Percentiles rank a stretch among this genome's conserved stretches.
Evolutionary conservation across 208 protist species (phyloP).

Genomic region (Leishmania lainsoni): DNA sequence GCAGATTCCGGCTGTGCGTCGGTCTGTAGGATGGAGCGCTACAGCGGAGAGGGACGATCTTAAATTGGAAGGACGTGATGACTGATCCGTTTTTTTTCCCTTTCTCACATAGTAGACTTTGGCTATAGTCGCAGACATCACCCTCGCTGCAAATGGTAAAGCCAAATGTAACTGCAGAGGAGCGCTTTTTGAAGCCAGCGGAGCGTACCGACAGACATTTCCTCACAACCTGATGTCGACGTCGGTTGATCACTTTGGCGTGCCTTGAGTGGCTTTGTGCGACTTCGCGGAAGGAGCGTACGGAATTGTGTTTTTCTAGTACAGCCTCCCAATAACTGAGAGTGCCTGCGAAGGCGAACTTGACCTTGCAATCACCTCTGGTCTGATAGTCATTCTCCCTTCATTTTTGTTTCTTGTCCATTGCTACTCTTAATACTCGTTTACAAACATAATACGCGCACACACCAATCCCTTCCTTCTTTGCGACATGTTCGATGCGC

Average conservation of each 20-base stretch:
- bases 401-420: neutral
- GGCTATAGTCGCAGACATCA: neutral
- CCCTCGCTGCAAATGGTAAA: too few species aligned
- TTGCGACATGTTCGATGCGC: too few species aligned
- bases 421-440: neutral
- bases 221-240: neutral
- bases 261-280: neutral
- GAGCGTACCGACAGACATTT: neutral
- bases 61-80: neutral
- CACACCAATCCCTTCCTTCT: neutral
- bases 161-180: neutral
- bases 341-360: neutral
- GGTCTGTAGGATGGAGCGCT: neutral
- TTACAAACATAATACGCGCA: neutral
- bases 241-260: neutral
- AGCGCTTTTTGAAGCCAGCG: neutral
- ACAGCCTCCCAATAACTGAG: neutral
- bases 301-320: slow-evolving; percentile 4
- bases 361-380: neutral
- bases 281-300: neutral
- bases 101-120: neutral
- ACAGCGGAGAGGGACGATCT: neutral
- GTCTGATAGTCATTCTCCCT: neutral
- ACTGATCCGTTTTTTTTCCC: neutral
- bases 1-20: neutral